A percentile compares a stretch with the other conserved stretches of the same genome.
Conservation (phyloP, 345 rosid species). For the Pistacia vera region DNA sequence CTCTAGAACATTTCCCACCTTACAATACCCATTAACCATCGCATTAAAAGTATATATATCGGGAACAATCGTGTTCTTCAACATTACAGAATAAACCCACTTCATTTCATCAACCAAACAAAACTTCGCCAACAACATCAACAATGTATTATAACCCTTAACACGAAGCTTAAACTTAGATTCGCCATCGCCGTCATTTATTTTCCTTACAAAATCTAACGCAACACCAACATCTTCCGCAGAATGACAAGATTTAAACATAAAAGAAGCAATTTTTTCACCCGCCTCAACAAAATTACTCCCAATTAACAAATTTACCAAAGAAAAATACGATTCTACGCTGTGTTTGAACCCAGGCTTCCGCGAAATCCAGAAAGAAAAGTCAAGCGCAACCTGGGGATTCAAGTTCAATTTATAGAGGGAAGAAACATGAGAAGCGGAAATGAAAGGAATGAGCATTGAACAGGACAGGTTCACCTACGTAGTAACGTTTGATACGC, state of each 20-base stretch:
- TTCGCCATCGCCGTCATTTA: slow-evolving; percentile 41
- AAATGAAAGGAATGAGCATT: slow-evolving; percentile 37
- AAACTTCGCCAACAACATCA: slow-evolving; percentile 58
- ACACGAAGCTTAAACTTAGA: no score
- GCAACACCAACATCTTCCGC: slow-evolving; percentile 39
- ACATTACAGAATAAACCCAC: slow-evolving; percentile 51
- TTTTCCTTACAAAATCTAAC: slow-evolving; percentile 41
- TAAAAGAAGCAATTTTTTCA: slow-evolving; percentile 47
- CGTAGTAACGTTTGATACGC: no score
- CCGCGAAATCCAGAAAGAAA: slow-evolving; percentile 53
- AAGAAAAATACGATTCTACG: slow-evolving; percentile 47
- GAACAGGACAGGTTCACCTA: no score
- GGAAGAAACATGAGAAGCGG: slow-evolving; percentile 53
- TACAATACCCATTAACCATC: slow-evolving; percentile 73
- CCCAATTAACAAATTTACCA: slow-evolving; percentile 46
- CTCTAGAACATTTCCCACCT: slow-evolving; percentile 61
- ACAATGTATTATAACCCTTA: slow-evolving; percentile 56
- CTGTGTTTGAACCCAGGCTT: slow-evolving; percentile 52
- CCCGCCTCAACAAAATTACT: slow-evolving; percentile 35
- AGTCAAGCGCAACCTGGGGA: slow-evolving; percentile 55
- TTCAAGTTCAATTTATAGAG: slow-evolving; percentile 38
- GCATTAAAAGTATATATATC: slow-evolving; percentile 66
- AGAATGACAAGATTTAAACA: slow-evolving; percentile 53
- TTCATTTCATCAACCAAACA: slow-evolving; percentile 66
- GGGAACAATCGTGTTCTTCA: slow-evolving; percentile 47